phyloP scores from a whole-genome alignment of 306 rosid genomes.

The Potentilla sterilis region DNA sequence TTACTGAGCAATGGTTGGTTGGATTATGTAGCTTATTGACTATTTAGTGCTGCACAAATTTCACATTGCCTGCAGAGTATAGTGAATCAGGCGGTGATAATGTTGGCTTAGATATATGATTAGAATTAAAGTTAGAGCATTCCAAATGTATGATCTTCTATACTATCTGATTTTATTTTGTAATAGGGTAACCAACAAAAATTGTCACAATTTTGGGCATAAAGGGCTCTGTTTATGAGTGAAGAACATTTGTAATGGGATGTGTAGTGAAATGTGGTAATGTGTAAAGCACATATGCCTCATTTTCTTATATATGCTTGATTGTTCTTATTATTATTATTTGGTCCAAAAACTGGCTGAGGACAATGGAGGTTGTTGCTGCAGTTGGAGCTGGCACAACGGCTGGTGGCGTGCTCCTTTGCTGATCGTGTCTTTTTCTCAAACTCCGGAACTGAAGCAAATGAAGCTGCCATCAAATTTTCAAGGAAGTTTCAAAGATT shows the following conservation, averaged over 20 bases:
- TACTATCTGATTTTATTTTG: background rate
- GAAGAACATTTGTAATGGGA: background rate
- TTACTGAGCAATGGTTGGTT: background rate
- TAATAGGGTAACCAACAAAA: background rate
- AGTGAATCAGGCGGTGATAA: background rate
- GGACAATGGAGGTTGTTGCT: background rate
- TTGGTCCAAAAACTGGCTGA: background rate
- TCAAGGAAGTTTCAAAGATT: constrained; percentile 14
- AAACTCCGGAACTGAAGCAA: constrained; percentile 19
- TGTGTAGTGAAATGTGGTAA: background rate
- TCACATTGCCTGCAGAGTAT: background rate
- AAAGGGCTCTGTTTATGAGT: background rate
- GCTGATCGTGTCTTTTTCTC: constrained; percentile 19
- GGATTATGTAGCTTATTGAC: background rate
- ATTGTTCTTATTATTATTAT: background rate
- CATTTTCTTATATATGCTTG: background rate
- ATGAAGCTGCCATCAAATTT: constrained; percentile 23
- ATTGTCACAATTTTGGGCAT: background rate
- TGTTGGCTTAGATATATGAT: background rate
- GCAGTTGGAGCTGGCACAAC: constrained; percentile 19
- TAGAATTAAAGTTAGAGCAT: background rate
- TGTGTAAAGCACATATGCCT: background rate
- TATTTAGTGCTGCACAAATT: no score
- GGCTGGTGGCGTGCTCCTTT: constrained; percentile 15
- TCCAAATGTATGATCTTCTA: background rate